Evolutionary conservation across 2,329 filamentous ascomycete species (phyloP).

Genomic region (Ophiostoma montium): DNA sequence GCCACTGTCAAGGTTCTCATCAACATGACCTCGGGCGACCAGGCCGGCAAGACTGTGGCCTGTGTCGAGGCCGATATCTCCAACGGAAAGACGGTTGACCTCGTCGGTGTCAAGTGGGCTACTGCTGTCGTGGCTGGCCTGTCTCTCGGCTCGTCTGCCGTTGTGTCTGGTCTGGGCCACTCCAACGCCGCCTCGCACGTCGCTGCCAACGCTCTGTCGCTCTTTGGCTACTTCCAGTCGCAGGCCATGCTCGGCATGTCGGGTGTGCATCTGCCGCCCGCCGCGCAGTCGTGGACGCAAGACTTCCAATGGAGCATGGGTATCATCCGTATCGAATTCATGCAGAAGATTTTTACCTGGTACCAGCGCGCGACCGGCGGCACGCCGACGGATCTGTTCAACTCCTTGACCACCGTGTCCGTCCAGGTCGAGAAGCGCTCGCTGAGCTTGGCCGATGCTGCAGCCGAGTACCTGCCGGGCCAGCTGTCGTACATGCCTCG

Average conservation of each 20-base stretch:
- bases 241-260: slow-evolving; percentile 74
- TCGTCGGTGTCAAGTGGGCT: slow-evolving; percentile 66
- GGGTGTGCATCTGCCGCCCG: slow-evolving; percentile 59
- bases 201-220: slow-evolving; percentile 67
- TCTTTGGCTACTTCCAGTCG: slow-evolving; percentile 78
- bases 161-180: slow-evolving; percentile 70
- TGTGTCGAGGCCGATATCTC: slow-evolving; percentile 70
- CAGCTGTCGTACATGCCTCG: slow-evolving; percentile 26
- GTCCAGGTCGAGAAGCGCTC: slow-evolving; percentile 54
- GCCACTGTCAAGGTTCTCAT: slow-evolving; percentile 62
- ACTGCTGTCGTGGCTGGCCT: slow-evolving; percentile 66
- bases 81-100: slow-evolving; percentile 72
- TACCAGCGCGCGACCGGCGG: slow-evolving; percentile 78
- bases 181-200: slow-evolving; percentile 80
- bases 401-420: slow-evolving; percentile 53
- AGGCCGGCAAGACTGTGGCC: slow-evolving; percentile 44
- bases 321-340: slow-evolving; percentile 64
- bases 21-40: slow-evolving; percentile 40
- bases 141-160: slow-evolving; percentile 59
- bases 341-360: slow-evolving; percentile 73
- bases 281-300: slow-evolving; percentile 75
- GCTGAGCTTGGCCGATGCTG: slow-evolving; percentile 19
- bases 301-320: slow-evolving; percentile 92
- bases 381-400: slow-evolving; percentile 58
- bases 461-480: slow-evolving; percentile 23